Evolutionary conservation across 352 stramenopile genomes (phyloP).

Genomic region (Albugo laibachii): DNA sequence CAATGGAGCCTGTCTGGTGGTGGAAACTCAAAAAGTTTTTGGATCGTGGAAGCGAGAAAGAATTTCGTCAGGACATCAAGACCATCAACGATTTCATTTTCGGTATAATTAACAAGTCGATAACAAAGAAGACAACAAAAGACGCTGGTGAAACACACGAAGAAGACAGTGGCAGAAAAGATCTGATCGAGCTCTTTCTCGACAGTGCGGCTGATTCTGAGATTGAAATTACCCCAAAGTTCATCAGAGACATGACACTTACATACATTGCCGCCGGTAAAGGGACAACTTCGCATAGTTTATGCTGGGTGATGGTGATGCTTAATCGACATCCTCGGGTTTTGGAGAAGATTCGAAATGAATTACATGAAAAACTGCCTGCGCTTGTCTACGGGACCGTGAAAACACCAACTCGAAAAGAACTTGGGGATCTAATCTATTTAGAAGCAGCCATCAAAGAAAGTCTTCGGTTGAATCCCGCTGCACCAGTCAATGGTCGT

Average conservation of each 20-base stretch:
- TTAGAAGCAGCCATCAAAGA: constrained; percentile 40
- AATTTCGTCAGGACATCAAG: constrained; percentile 13
- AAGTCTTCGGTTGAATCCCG: constrained; percentile 39
- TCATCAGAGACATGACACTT: constrained; percentile 46
- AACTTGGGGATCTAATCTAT: constrained; percentile 33
- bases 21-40: constrained; percentile 25
- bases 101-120: constrained; percentile 17
- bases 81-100: constrained; percentile 19
- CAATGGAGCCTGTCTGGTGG: constrained; percentile 16
- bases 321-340: constrained; percentile 32
- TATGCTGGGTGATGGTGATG: constrained; percentile 59
- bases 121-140: background rate
- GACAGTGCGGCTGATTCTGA: constrained; percentile 3
- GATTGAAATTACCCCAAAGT: constrained; percentile 10
- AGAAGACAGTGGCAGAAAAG: constrained; percentile 3
- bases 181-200: constrained; percentile 25
- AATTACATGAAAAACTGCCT: constrained; percentile 19
- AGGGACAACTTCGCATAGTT: constrained; percentile 36
- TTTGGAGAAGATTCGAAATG: constrained; percentile 21
- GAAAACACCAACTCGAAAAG: constrained; percentile 14
- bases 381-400: constrained; percentile 11
- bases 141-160: background rate
- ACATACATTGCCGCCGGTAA: constrained; percentile 50
- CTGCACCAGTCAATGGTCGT: constrained; percentile 27
- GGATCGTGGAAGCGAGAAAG: constrained; percentile 13